phyloP scores from a whole-genome alignment of 2,329 filamentous ascomycete species.

The Emergomyces orientalis region DNA sequence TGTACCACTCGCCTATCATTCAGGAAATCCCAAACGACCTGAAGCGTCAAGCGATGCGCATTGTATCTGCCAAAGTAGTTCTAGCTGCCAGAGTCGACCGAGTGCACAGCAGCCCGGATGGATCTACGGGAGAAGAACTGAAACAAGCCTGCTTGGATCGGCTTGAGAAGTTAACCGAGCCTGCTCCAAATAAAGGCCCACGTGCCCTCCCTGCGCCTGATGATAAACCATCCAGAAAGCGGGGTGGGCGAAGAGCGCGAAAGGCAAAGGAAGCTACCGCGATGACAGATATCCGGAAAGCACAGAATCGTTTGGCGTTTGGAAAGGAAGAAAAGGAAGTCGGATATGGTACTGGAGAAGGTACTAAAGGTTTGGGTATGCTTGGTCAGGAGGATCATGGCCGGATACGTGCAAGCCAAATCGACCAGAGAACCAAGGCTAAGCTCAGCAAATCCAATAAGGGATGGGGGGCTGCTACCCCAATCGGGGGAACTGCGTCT shows the following conservation, averaged over 20 bases:
- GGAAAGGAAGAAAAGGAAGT: conserved; percentile 92
- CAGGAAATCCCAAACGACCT: conserved; percentile 74
- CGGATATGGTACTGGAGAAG: conserved; percentile 78
- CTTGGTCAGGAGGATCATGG: conserved; percentile 82
- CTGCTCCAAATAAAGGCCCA: conserved; percentile 77
- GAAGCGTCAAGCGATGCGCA: conserved; percentile 88
- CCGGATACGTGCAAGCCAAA: conserved; percentile 76
- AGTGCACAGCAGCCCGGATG: conserved; percentile 70
- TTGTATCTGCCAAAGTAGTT: conserved; percentile 85
- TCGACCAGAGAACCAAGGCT: conserved; percentile 86
- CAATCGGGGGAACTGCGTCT: conserved; percentile 56
- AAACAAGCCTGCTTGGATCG: conserved; percentile 74
- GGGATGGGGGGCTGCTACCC: conserved; percentile 70
- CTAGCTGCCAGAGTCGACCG: conserved; percentile 88
- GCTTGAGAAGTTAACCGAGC: conserved; percentile 85
- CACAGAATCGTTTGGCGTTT: conserved; percentile 92
- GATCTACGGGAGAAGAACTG: conserved; percentile 71
- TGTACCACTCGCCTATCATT: conserved; percentile 87
- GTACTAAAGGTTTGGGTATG: conserved; percentile 86
- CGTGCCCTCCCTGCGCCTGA: conserved; percentile 85
- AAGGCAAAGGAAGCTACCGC: conserved; percentile 95
- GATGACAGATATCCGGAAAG: conserved; percentile 93
- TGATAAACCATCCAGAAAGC: conserved; percentile 88
- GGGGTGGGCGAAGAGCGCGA: conserved; percentile 77
- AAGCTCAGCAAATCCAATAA: conserved; percentile 93